These are phyloP conservation scores for Termitomyces heimii DNA, from an alignment of 768 basidiomycete genomes.

Conservation along the genomic window DNA sequence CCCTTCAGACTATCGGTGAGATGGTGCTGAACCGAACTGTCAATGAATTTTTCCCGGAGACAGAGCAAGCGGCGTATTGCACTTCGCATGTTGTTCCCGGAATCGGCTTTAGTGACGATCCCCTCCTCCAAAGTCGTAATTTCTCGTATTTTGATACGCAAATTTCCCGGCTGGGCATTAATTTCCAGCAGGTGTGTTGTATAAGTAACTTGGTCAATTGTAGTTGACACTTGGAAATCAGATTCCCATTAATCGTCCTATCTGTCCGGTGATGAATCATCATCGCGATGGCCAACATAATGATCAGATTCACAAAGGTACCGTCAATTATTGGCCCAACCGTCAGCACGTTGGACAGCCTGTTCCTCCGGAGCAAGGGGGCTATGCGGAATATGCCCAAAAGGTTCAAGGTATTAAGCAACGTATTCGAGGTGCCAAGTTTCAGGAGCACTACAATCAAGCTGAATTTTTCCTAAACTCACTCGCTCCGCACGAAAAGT, in stretches of 20 bases:
- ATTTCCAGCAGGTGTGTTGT: slow-evolving; percentile 58
- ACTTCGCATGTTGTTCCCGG: slow-evolving; percentile 66
- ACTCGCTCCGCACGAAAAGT: slow-evolving; percentile 57
- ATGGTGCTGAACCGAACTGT: slow-evolving; percentile 58
- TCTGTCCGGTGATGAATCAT: slow-evolving; percentile 70
- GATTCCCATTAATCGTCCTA: slow-evolving; percentile 78
- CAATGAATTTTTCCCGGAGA: slow-evolving; percentile 80
- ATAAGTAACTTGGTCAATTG: background rate
- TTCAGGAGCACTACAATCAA: slow-evolving; percentile 74
- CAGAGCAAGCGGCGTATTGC: slow-evolving; percentile 88
- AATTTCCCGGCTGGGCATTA: slow-evolving; percentile 71
- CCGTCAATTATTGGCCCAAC: slow-evolving; percentile 82
- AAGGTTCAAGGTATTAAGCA: slow-evolving; percentile 49
- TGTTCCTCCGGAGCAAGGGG: slow-evolving; percentile 44
- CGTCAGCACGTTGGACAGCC: slow-evolving; percentile 48
- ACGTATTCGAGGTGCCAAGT: slow-evolving; percentile 64
- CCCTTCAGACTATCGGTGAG: slow-evolving; percentile 73
- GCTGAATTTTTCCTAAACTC: slow-evolving; percentile 84
- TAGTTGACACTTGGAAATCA: slow-evolving; percentile 15
- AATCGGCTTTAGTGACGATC: slow-evolving; percentile 71
- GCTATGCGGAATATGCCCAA: slow-evolving; percentile 50
- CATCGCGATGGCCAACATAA: slow-evolving; percentile 58
- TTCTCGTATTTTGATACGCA: slow-evolving; percentile 89
- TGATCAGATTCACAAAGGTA: slow-evolving; percentile 50
- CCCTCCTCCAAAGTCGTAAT: slow-evolving; percentile 78